These are phyloP conservation scores for Globisporangium yorkense DNA, from an alignment of 352 stramenopile genomes.

Conservation along the genomic window DNA sequence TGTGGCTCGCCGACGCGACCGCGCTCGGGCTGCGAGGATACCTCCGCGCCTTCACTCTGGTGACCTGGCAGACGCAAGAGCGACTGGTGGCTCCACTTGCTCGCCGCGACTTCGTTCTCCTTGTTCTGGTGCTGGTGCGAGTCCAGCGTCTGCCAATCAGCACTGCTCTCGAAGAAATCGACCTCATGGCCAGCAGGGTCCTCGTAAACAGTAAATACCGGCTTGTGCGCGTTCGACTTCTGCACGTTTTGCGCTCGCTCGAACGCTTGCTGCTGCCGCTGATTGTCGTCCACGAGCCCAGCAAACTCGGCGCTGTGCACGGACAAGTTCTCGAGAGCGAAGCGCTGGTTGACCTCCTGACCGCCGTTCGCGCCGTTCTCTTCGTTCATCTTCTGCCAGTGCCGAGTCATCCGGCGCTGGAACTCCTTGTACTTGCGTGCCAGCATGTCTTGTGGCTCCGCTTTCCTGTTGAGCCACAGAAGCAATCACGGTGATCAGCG, in stretches of 20 bases:
- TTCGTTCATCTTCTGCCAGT: constrained; percentile 69
- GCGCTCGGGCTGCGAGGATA: neutral
- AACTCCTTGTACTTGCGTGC: constrained; percentile 80
- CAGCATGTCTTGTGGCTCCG: constrained; percentile 58
- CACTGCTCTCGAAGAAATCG: constrained; percentile 52
- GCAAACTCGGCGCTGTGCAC: constrained; percentile 41
- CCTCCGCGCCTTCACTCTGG: neutral
- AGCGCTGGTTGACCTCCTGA: constrained; percentile 43
- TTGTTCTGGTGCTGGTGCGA: constrained; percentile 73
- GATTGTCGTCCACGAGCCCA: constrained; percentile 46
- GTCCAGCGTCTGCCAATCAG: constrained; percentile 65
- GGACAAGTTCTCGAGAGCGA: constrained; percentile 59
- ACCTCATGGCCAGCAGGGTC: constrained; percentile 44
- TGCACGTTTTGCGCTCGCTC: constrained; percentile 48
- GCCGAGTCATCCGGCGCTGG: constrained; percentile 74
- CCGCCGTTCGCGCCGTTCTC: constrained; percentile 18
- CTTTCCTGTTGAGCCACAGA: constrained; percentile 36
- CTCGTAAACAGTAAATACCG: constrained; percentile 83
- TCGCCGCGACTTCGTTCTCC: constrained; percentile 57
- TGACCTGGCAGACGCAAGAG: constrained; percentile 1
- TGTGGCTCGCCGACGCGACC: neutral
- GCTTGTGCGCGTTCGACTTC: constrained; percentile 63
- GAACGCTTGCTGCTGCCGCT: constrained; percentile 60
- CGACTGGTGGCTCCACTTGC: constrained; percentile 37
- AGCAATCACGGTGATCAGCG: constrained; percentile 2